A percentile compares a stretch with the other conserved stretches of the same genome.
Evolutionary conservation across 345 rosid species (phyloP).

Genomic region (Lepidium africanum): DNA sequence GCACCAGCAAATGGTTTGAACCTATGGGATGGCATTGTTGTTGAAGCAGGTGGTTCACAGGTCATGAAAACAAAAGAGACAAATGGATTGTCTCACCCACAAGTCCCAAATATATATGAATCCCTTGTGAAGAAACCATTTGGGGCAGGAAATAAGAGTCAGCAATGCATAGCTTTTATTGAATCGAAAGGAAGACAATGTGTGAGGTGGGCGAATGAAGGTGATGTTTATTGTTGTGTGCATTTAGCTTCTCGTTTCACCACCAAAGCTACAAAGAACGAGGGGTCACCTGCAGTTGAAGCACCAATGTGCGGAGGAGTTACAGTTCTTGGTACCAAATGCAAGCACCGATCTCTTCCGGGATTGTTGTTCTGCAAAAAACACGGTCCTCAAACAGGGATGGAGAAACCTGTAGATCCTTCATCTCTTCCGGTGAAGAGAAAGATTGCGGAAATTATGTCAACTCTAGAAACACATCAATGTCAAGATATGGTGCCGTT

Average conservation of each 20-base stretch:
- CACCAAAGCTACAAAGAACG: constrained; percentile 48
- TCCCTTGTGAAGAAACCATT: constrained; percentile 31
- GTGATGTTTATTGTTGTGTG: constrained; percentile 95
- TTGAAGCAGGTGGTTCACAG: constrained; percentile 49
- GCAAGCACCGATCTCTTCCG: constrained; percentile 88
- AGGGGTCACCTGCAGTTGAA: constrained; percentile 47
- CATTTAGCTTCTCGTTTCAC: constrained; percentile 93
- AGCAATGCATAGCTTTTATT: constrained; percentile 85
- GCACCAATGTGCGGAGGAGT: constrained; percentile 83
- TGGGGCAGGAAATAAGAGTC: constrained; percentile 59
- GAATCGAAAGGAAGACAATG: constrained; percentile 96
- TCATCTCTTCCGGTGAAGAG: constrained; percentile 41
- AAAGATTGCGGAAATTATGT: constrained; percentile 41
- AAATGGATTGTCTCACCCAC: constrained; percentile 25
- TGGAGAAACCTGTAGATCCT: constrained; percentile 17
- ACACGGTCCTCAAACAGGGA: constrained; percentile 60
- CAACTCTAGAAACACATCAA: constrained; percentile 31
- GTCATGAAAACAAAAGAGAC: constrained; percentile 18
- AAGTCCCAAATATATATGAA: constrained; percentile 22
- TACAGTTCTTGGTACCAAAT: constrained; percentile 90
- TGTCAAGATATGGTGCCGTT: constrained; percentile 44
- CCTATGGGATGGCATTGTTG: constrained; percentile 68
- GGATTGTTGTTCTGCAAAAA: constrained; percentile 84
- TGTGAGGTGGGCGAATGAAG: constrained; percentile 97
- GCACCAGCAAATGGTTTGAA: constrained; percentile 43